Base-by-base conservation (phyloP, 2,329 filamentous ascomycete genomes). In the Sordariomycetes sp. region DNA sequence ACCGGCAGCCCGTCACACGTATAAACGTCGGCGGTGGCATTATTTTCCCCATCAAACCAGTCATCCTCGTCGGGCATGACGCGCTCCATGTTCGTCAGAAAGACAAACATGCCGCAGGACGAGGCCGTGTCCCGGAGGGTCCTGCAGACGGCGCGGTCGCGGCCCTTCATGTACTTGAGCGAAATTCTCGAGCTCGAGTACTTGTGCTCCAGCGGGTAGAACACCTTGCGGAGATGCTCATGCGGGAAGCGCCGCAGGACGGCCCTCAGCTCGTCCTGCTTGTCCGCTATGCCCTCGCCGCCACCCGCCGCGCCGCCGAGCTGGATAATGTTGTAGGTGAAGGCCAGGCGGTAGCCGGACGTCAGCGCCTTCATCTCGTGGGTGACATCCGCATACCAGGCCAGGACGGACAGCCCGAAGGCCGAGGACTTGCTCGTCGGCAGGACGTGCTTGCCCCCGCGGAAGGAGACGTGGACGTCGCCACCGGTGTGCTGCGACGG, bases 301-400 rank as follows among this genome's bases (percentile, higher is more conserved):
- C 52, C 67, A 72, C 11, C 69, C 6, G 1, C 55, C 60, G 3
- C 62, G 24, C 20, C 52, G 54, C 7, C 58, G 5, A 64, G 59
- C 20, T 68, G 58, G 16, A 65, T 64, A 4, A 83, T 71, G 62
- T 82, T 81, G 66, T 80, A 84, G 0, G 74, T 79, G 12, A 83
- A 61, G 11, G 79, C 77, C 58, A 76, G 71, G 3, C 78, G 75
- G 62, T 76, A 74, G 2, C 80, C 79, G 0, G 71, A 72, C 0
- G 61, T 70, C 2, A 82, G 70, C 1, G 74, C 72, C 18, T 73
- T 67, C n/a, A 80, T 70, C 64, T 82, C 74, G 61, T 82, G 77
- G 1, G 68, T 69, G 0, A 82, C 77, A 58, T 82, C 78, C 0
- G 77, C 75, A 64, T 79, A 82, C 80, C 72, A 74, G 35, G 59